Evolutionary conservation across 306 rosid genomes (phyloP).

Genomic region (Casuarina glauca): DNA sequence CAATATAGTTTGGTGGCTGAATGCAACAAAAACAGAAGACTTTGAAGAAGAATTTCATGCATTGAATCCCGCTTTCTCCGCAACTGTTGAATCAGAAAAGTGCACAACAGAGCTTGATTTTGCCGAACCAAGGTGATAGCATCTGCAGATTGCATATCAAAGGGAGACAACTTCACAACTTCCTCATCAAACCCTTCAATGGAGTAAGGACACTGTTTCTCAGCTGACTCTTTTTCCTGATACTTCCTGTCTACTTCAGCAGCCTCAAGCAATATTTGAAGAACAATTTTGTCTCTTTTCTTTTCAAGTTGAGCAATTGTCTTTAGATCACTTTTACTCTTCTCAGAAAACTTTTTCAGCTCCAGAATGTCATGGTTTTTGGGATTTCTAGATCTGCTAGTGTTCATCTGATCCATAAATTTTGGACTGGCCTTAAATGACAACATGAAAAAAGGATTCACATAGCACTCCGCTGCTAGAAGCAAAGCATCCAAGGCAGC

Average conservation of each 20-base stretch:
- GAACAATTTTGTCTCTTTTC: slow-evolving; percentile 76
- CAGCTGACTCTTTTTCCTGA: slow-evolving; percentile 47
- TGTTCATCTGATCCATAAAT: slow-evolving; percentile 38
- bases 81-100: slow-evolving; percentile 62
- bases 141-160: slow-evolving; percentile 66
- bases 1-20: slow-evolving; percentile 81
- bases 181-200: slow-evolving; percentile 60
- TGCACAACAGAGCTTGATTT: slow-evolving; percentile 82
- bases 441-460: slow-evolving; percentile 83
- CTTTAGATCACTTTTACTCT: slow-evolving; percentile 53
- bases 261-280: slow-evolving; percentile 79
- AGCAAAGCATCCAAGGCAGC: slow-evolving; percentile 92
- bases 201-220: slow-evolving; percentile 40
- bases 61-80: slow-evolving; percentile 62
- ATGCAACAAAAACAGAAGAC: slow-evolving; percentile 72
- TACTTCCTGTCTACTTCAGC: slow-evolving; percentile 82
- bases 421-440: slow-evolving; percentile 52
- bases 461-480: slow-evolving; percentile 91
- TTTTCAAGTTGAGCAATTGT: slow-evolving; percentile 65
- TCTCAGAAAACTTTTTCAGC: slow-evolving; percentile 43
- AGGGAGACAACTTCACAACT: slow-evolving; percentile 56
- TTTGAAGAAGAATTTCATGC: slow-evolving; percentile 93
- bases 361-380: slow-evolving; percentile 41
- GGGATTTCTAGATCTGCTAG: slow-evolving; percentile 31
- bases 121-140: slow-evolving; percentile 89